Percentiles rank a stretch among this genome's conserved stretches.
Evolutionary conservation across 108 stramenopile genomes (phyloP).

Genomic region (Aurantiochytrium sp.): DNA sequence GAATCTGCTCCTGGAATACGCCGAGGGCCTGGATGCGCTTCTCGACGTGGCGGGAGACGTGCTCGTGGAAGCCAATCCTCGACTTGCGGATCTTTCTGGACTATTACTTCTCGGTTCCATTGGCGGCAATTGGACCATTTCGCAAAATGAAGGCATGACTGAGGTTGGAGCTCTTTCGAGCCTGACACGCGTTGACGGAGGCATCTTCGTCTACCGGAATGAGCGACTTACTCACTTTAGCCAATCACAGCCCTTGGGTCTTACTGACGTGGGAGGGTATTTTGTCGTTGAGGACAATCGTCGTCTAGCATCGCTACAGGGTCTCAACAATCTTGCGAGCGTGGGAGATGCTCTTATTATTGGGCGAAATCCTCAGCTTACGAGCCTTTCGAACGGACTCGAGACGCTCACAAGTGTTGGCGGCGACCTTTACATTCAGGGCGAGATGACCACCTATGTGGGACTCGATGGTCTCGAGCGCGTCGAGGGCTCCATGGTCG

Average conservation of each 20-base stretch:
- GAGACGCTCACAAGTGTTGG: background rate
- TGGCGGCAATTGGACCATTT: background rate
- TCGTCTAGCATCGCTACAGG: background rate
- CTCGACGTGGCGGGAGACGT: background rate
- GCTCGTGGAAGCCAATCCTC: background rate
- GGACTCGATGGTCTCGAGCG: background rate
- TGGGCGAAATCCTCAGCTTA: background rate
- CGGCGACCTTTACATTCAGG: background rate
- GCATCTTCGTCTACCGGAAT: background rate
- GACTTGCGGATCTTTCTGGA: background rate
- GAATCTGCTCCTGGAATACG: background rate
- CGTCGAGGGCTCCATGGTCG: background rate
- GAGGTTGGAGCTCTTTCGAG: background rate
- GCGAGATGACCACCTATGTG: background rate
- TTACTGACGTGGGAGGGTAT: background rate
- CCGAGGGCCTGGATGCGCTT: background rate
- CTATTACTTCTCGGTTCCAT: background rate
- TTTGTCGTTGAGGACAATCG: conserved; percentile 2
- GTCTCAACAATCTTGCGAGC: background rate
- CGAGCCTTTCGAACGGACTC: background rate
- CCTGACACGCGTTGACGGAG: background rate
- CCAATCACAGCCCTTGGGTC: background rate
- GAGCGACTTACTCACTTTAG: background rate
- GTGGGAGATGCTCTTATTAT: background rate
- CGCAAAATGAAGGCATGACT: background rate